Conservation (phyloP, 805 yeast genomes). For the Ogataea henricii region DNA sequence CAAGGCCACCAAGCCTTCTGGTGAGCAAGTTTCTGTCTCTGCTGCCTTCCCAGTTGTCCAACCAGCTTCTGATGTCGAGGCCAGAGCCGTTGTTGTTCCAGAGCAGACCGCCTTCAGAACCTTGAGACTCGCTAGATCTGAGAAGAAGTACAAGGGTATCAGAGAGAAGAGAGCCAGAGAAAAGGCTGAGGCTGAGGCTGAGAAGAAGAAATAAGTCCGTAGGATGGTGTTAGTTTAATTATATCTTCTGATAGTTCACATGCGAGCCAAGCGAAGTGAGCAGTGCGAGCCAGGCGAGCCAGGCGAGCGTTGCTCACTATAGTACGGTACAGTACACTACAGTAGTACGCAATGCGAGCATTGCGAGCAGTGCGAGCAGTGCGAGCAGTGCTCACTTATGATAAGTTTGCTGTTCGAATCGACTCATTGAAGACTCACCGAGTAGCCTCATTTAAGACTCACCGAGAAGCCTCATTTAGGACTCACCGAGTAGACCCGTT, state of each 20-base stretch:
- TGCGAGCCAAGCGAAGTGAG: not conserved
- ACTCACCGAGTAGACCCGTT: no score
- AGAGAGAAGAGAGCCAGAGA: slow-evolving; percentile 98
- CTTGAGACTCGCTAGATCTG: slow-evolving; percentile 92
- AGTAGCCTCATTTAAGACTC: no score
- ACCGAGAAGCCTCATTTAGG: no score
- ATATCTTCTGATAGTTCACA: slow-evolving; percentile 3
- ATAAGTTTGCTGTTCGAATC: no score
- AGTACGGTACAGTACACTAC: no score
- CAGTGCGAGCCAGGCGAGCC: not conserved
- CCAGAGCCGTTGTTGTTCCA: slow-evolving; percentile 86
- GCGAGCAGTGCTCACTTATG: no score
- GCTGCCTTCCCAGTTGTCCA: slow-evolving; percentile 91
- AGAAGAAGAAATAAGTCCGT: slow-evolving; percentile 85
- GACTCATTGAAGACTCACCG: no score
- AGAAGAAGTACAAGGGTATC: slow-evolving; percentile 91
- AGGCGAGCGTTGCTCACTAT: no score
- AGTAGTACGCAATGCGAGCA: no score
- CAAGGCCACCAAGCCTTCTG: slow-evolving; percentile 75
- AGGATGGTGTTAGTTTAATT: not conserved
- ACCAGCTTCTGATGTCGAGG: slow-evolving; percentile 66
- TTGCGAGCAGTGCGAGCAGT: no score
- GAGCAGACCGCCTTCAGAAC: slow-evolving; percentile 84
- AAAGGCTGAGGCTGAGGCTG: slow-evolving; percentile 99
- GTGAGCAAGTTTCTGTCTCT: slow-evolving; percentile 76